Evolutionary conservation across 805 yeast species (phyloP).

Genomic region (Brettanomyces custersianus): DNA sequence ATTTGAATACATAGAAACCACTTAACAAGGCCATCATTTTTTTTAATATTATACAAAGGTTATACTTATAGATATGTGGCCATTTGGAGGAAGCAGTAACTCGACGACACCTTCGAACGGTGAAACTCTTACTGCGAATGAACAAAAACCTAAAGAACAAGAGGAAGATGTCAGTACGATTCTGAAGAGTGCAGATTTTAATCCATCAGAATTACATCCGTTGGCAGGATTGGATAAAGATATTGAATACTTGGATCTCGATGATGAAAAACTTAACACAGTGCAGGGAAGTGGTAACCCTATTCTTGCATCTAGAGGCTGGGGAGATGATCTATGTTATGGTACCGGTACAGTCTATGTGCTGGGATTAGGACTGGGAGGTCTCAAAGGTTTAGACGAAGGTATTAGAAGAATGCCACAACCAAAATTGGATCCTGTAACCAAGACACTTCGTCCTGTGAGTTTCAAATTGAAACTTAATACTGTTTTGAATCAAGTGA

Average conservation of each 20-base stretch:
- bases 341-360: conserved; percentile 95
- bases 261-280: conserved; percentile 67
- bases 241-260: conserved; percentile 83
- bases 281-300: conserved; percentile 80
- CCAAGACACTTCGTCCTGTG: conserved; percentile 37
- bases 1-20: too few relatives aligned
- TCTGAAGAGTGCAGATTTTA: conserved; percentile 50
- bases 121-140: conserved; percentile 6
- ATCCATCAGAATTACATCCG: conserved; percentile 74
- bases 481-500: conserved; percentile 83
- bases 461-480: conserved; percentile 79
- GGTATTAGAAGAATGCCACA: conserved; percentile 70
- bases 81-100: conserved; percentile 8
- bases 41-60: too few relatives aligned
- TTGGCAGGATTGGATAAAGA: conserved; percentile 87
- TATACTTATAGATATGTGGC: conserved; percentile 10
- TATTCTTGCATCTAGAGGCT: conserved; percentile 89
- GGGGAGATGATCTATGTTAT: conserved; percentile 95
- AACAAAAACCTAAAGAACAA: conserved; percentile 9
- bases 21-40: too few relatives aligned
- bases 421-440: conserved; percentile 55
- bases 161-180: conserved; percentile 47
- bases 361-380: conserved; percentile 82
- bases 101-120: conserved; percentile 4
- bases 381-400: conserved; percentile 78